Percentiles rank a stretch among this genome's conserved stretches.
These are phyloP conservation scores for Mycosarcoma mackinlayi DNA, from an alignment of 1,284 basidiomycete species.

Conservation along the genomic window DNA sequence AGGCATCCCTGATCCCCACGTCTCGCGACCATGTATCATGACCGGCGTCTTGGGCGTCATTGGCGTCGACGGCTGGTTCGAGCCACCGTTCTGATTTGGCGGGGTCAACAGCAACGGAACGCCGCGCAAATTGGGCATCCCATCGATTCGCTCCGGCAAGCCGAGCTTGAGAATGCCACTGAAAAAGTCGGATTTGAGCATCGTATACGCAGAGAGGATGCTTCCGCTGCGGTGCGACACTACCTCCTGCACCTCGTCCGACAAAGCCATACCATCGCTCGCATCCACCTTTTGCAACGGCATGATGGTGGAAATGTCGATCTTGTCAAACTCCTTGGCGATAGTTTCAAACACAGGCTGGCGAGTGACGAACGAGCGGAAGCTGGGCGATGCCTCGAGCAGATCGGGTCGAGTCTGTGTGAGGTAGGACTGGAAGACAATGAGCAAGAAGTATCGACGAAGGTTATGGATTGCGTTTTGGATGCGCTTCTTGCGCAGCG, in stretches of 20 bases:
- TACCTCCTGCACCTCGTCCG: constrained; percentile 67
- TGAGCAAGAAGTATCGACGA: constrained; percentile 81
- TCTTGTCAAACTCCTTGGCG: constrained; percentile 86
- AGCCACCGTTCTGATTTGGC: constrained; percentile 8
- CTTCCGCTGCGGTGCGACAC: constrained; percentile 86
- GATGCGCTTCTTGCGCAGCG: constrained; percentile 75
- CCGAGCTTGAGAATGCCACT: constrained; percentile 62
- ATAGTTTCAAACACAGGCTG: constrained; percentile 89
- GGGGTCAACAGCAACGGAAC: constrained; percentile 56
- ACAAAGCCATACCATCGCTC: constrained; percentile 79
- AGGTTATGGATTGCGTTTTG: constrained; percentile 54
- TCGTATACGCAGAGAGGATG: constrained; percentile 90
- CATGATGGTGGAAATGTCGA: constrained; percentile 82
- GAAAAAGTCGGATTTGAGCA: constrained; percentile 98
- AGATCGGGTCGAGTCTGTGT: constrained; percentile 82
- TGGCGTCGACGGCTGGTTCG: constrained; percentile 26
- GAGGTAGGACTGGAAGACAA: constrained; percentile 94
- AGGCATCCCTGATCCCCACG: constrained; percentile 67
- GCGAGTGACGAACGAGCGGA: constrained; percentile 60
- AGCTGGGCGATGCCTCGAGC: constrained; percentile 53
- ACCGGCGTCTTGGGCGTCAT: constrained; percentile 37
- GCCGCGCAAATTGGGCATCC: constrained; percentile 65
- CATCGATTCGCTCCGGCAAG: constrained; percentile 61
- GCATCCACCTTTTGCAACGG: constrained; percentile 76
- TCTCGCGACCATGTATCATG: constrained; percentile 48